Conservation (phyloP, 257 asterid species). For the Craterostigma plantagineum region DNA sequence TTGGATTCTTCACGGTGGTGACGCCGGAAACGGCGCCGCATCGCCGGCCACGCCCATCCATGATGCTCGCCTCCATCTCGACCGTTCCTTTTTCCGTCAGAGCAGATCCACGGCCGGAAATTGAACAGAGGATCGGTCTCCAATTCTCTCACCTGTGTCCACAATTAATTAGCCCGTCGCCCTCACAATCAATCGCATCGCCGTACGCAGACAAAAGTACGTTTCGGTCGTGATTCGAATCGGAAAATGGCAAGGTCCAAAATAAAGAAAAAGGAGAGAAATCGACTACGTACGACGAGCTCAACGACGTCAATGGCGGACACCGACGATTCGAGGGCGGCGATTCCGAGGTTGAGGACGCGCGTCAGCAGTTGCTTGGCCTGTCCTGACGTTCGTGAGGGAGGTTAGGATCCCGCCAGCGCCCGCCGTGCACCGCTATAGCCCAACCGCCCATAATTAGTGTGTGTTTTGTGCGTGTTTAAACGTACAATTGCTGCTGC, state of each 20-base stretch:
- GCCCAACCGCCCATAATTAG: conserved; percentile 90
- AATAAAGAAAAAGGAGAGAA: too few species aligned
- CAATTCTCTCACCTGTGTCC: conserved; percentile 58
- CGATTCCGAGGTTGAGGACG: conserved; percentile 63
- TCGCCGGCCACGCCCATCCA: conserved; percentile 80
- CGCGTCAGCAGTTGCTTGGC: conserved; percentile 81
- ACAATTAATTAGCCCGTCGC: neutral
- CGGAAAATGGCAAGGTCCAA: too few species aligned
- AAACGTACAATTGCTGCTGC: too few species aligned
- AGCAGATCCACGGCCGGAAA: conserved; percentile 98
- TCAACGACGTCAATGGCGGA: conserved; percentile 88
- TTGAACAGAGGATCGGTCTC: conserved; percentile 81
- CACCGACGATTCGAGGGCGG: conserved; percentile 59
- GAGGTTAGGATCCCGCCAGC: conserved; percentile 94
- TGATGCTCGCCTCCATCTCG: conserved; percentile 99
- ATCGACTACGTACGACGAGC: conserved; percentile 43
- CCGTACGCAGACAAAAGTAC: too few species aligned
- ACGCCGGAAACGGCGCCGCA: conserved; percentile 98
- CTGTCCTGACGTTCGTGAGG: conserved; percentile 58
- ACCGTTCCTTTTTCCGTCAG: conserved; percentile 78
- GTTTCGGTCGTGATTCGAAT: too few species aligned
- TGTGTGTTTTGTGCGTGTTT: too few species aligned
- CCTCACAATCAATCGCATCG: too few species aligned
- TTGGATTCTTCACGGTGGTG: conserved; percentile 71
- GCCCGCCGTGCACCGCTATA: conserved; percentile 98